Conservation (phyloP, 768 basidiomycete species). For the Rhizopogon rudus region DNA sequence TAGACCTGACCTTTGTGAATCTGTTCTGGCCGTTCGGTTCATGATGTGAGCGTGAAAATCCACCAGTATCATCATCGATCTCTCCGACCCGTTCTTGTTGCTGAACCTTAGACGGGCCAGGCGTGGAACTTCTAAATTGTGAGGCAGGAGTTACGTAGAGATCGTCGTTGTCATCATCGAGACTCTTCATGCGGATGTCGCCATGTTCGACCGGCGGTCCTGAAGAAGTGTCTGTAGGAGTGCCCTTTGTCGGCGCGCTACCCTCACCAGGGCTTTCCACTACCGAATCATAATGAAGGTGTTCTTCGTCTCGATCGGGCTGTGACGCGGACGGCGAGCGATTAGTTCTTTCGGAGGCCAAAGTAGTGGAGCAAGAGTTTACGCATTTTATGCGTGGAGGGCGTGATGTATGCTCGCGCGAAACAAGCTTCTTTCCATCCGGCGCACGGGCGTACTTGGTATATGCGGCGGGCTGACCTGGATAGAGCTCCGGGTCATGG, state of each 20-base stretch:
- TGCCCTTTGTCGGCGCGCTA: neutral
- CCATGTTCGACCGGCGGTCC: neutral
- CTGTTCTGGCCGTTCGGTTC: neutral
- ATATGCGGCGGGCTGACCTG: neutral
- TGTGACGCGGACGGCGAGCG: neutral
- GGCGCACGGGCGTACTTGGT: neutral
- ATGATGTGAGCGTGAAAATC: slow-evolving; percentile 17
- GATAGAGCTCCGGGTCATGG: neutral
- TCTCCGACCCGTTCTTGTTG: slow-evolving; percentile 3
- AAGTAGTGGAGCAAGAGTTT: neutral
- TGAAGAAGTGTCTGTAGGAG: neutral
- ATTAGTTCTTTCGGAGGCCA: neutral
- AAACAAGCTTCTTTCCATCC: neutral
- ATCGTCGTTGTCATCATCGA: neutral
- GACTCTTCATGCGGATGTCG: neutral
- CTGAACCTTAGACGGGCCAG: neutral
- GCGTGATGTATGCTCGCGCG: neutral
- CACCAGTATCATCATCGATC: slow-evolving; percentile 12
- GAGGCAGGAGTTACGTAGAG: neutral
- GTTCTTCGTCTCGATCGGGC: neutral
- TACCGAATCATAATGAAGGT: neutral
- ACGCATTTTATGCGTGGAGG: no score
- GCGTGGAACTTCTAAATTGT: no score
- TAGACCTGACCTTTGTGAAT: neutral
- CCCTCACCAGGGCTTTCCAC: neutral